Evolutionary conservation across 768 basidiomycete genomes (phyloP).

Genomic region (Boletus rubropictus): DNA sequence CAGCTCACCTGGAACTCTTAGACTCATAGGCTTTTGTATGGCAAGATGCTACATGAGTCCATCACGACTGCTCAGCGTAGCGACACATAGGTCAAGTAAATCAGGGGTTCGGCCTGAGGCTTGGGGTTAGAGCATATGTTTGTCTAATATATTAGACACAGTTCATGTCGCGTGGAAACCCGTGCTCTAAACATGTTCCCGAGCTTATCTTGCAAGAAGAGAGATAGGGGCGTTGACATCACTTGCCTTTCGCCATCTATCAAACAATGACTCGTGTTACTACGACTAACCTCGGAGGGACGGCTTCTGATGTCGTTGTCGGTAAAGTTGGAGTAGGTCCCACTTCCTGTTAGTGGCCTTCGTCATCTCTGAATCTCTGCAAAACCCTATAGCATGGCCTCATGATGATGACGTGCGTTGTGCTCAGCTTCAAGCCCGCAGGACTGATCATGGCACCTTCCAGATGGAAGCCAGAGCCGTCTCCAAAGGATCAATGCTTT

Average conservation of each 20-base stretch:
- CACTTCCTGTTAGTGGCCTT: neutral
- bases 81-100: neutral
- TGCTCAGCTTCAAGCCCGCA: neutral
- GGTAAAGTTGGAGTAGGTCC: slow-evolving; percentile 34
- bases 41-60: neutral
- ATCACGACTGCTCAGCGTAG: neutral
- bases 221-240: too few relatives aligned
- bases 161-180: too few relatives aligned
- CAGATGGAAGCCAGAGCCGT: slow-evolving; percentile 41
- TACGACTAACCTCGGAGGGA: slow-evolving; percentile 36
- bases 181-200: too few relatives aligned
- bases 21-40: slow-evolving; percentile 13
- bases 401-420: neutral
- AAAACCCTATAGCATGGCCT: neutral
- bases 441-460: neutral
- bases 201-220: too few relatives aligned
- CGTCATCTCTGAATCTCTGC: neutral
- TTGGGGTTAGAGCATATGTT: too few relatives aligned
- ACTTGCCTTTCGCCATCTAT: too few relatives aligned
- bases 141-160: too few relatives aligned
- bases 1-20: slow-evolving; percentile 41
- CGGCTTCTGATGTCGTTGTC: slow-evolving; percentile 24
- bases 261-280: slow-evolving; percentile 27
- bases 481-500: slow-evolving; percentile 55
- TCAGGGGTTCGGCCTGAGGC: too few relatives aligned